Percentiles rank a stretch among this genome's conserved stretches.
phyloP scores from a whole-genome alignment of 768 basidiomycete species.

The Roridomyces roridus region DNA sequence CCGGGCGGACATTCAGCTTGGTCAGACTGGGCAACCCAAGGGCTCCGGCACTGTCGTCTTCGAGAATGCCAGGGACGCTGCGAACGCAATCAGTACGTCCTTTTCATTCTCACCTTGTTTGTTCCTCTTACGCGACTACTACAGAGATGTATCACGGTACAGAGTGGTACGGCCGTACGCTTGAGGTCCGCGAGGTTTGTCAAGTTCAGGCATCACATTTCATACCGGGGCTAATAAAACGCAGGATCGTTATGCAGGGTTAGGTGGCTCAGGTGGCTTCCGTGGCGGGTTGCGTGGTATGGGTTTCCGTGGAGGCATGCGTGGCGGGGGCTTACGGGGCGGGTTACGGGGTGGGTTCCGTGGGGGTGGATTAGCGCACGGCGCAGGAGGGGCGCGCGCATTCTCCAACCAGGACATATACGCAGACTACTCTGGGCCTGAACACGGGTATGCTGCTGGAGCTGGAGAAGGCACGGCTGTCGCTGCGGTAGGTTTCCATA shows the following conservation, averaged over 20 bases:
- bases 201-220: not conserved
- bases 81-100: conserved; percentile 86
- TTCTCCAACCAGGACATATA: conserved; percentile 91
- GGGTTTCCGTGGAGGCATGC: conserved; percentile 47
- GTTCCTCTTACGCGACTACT: too few relatives aligned
- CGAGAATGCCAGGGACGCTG: conserved; percentile 88
- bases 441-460: conserved; percentile 54
- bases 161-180: conserved; percentile 94
- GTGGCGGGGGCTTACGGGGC: conserved; percentile 48
- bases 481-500: conserved; percentile 39
- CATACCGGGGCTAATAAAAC: not conserved
- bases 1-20: conserved; percentile 94
- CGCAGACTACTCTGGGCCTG: conserved; percentile 91
- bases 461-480: conserved; percentile 33
- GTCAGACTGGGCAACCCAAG: conserved; percentile 90
- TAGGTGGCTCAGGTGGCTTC: conserved; percentile 67
- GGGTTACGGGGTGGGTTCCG: conserved; percentile 44
- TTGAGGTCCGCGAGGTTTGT: conserved; percentile 93
- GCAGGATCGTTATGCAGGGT: conserved; percentile 88
- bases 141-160: conserved; percentile 96
- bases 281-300: conserved; percentile 65
- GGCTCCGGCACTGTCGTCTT: conserved; percentile 98
- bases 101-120: not conserved
- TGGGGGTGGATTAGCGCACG: too few relatives aligned
- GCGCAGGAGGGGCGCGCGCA: conserved; percentile 65